Evolutionary conservation across 116 monocot species (phyloP), one percentile per base, ranked within the genome.

Genomic region (Trichopus zeylanicus): DNA sequence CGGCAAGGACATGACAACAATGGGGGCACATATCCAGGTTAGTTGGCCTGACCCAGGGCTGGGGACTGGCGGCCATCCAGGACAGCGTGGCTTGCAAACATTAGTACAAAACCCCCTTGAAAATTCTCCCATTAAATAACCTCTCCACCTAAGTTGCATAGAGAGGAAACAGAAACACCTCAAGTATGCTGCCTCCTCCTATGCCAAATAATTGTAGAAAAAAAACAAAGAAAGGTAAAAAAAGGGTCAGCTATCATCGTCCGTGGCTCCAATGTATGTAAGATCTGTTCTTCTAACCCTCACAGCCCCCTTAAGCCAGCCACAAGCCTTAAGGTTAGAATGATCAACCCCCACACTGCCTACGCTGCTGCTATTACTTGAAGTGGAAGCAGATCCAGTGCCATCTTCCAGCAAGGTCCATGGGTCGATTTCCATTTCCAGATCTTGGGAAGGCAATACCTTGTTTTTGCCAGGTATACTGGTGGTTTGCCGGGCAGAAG

Each of bases 331-430:
- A 30, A 83, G 73, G 81, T 91, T 84, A 61, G 88, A 71, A 56
- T 87, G 81, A 49, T 91, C 98, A 16, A 69, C 72, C n/a, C 81
- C 35, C 48, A 27, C 47, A 10, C 74, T 51, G 26, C 73, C 69
- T 7, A 63, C 56, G 22, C 60, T 71, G 65, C 60, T 71, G 67
- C 60, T 65, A 26, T 51, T 67, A 61, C 47, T 65, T 5, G 80
- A 62, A 27, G 73, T 24, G 22, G 68, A 72, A 20, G 70, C 57
- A 47, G 71, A 80, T 22, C 60, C 70, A 21, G 85, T 77, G 7
- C 98, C 98, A 70, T 99, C 98, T 72, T 99, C 98, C 7, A 99
- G 78, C 56, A 99, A 56, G 0, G 88, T 88, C 98, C 98, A 99
- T 20, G 92, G 92, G 57, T 99, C 98, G 16, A 88, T 73, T 68